Evolutionary conservation across 768 basidiomycete species (phyloP).

Genomic region (Tricholoma furcatifolium): DNA sequence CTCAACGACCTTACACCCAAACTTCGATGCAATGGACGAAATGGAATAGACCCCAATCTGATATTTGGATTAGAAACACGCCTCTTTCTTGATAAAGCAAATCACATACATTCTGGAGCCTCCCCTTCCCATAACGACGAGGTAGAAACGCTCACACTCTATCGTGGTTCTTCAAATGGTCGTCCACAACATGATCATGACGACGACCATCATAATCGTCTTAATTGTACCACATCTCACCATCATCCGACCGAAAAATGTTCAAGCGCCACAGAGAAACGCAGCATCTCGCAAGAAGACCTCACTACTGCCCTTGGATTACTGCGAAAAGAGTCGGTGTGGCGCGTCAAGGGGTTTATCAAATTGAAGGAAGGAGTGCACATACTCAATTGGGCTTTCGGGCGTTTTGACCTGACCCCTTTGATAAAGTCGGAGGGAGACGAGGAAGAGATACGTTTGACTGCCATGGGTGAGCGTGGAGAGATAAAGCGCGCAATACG

Average conservation of each 20-base stretch:
- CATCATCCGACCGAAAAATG: conserved; percentile 10
- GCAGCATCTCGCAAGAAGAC: conserved; percentile 31
- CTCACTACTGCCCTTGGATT: conserved; percentile 46
- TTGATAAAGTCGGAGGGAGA: conserved; percentile 28
- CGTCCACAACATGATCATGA: conserved; percentile 14
- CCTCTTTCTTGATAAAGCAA: conserved; percentile 47
- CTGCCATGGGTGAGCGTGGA: conserved; percentile 91
- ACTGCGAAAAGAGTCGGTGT: conserved; percentile 69
- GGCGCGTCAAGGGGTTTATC: conserved; percentile 88
- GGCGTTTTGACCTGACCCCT: conserved; percentile 64
- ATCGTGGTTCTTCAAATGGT: conserved; percentile 34
- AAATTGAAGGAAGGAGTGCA: conserved; percentile 41
- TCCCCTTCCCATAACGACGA: conserved; percentile 66
- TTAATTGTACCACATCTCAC: neutral
- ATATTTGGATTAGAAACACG: conserved; percentile 92
- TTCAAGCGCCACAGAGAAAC: conserved; percentile 3
- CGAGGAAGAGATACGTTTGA: conserved; percentile 53
- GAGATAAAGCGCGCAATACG: conserved; percentile 63
- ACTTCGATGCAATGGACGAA: conserved; percentile 60
- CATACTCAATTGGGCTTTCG: conserved; percentile 95
- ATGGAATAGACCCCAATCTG: conserved; percentile 72
- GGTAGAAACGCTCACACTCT: conserved; percentile 77
- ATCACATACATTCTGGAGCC: conserved; percentile 13
- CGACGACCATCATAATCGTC: conserved; percentile 18
- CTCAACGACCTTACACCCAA: conserved; percentile 91